Evolutionary conservation across 345 rosid species (phyloP).

Genomic region (Moricandia arvensis): DNA sequence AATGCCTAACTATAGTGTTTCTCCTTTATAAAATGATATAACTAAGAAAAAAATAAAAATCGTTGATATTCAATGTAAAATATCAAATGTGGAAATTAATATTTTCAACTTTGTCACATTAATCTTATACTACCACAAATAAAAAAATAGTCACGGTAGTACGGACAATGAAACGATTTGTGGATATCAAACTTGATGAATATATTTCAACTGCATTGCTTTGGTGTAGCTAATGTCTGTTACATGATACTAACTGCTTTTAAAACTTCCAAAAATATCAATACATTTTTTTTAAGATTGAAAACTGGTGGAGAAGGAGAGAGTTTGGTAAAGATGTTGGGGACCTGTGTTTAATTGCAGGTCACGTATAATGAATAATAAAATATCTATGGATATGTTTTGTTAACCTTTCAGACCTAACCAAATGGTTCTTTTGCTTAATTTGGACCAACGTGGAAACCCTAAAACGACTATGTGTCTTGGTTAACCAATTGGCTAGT

Average conservation of each 20-base stretch:
- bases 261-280: background rate
- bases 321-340: slow-evolving; percentile 25
- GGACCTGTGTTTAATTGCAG: slow-evolving; percentile 36
- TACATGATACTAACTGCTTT: background rate
- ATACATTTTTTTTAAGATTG: background rate
- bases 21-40: background rate
- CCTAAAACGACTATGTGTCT: slow-evolving; percentile 25
- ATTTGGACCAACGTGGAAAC: slow-evolving; percentile 29
- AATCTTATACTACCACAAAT: background rate
- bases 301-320: slow-evolving; percentile 9
- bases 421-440: slow-evolving; percentile 30
- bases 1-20: background rate
- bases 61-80: no score
- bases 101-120: background rate
- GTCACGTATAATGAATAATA: slow-evolving; percentile 16
- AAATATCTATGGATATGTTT: slow-evolving; percentile 19
- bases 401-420: slow-evolving; percentile 38
- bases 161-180: slow-evolving; percentile 1
- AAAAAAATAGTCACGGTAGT: background rate
- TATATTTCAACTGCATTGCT: slow-evolving; percentile 1
- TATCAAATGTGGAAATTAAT: background rate
- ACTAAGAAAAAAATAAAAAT: background rate
- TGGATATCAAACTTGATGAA: slow-evolving; percentile 8
- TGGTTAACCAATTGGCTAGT: slow-evolving; percentile 5
- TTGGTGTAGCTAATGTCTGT: slow-evolving; percentile 6